These are phyloP conservation scores for Nicotiana otophora DNA, from an alignment of 257 asterid genomes.

Conservation along the genomic window DNA sequence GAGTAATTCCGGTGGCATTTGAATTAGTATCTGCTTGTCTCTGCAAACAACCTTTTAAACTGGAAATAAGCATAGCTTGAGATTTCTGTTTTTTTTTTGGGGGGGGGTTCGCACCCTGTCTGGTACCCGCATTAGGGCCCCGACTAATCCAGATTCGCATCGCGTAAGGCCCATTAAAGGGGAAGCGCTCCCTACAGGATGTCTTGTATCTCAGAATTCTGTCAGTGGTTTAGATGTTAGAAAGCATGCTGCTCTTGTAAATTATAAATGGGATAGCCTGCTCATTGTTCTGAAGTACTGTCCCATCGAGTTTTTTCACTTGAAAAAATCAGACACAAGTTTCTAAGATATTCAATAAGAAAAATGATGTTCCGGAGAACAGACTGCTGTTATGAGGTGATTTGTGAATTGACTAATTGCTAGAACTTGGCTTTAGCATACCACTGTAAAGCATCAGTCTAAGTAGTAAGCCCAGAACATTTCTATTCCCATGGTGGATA, in stretches of 20 bases:
- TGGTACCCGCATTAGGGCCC: no score
- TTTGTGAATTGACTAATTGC: not conserved
- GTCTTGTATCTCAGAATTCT: no score
- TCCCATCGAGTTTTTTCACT: not conserved
- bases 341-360: not conserved
- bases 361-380: not conserved
- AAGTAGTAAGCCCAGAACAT: not conserved
- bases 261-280: not conserved
- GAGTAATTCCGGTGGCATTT: no score
- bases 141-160: no score
- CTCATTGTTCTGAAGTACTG: not conserved
- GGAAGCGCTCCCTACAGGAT: no score
- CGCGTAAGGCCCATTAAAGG: no score
- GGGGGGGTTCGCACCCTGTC: no score
- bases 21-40: no score
- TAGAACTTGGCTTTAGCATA: not conserved
- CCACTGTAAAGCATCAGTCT: not conserved
- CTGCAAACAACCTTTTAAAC: no score
- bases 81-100: not conserved
- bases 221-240: not conserved
- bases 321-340: not conserved
- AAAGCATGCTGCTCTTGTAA: not conserved
- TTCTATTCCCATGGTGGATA: not conserved
- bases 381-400: not conserved
- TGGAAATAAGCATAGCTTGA: not conserved